A percentile compares a stretch with the other conserved stretches of the same genome.
These are phyloP conservation scores for Fragaria iinumae DNA, from an alignment of 306 rosid species.

Conservation along the genomic window DNA sequence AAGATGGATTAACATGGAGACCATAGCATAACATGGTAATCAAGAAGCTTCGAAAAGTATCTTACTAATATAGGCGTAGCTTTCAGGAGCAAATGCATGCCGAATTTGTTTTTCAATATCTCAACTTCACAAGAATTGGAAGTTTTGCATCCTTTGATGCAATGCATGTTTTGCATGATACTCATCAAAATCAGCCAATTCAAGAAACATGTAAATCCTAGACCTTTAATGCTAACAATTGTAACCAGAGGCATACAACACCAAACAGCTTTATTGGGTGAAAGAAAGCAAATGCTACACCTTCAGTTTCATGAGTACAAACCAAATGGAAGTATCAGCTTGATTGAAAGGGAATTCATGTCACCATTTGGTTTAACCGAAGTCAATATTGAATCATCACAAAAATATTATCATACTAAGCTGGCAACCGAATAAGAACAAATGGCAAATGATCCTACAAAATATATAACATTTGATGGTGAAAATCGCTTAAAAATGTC, in stretches of 20 bases:
- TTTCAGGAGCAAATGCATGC: neutral
- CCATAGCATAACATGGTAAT: neutral
- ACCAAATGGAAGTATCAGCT: neutral
- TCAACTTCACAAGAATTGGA: neutral
- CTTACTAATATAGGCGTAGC: neutral
- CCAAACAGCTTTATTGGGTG: neutral
- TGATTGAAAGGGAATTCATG: neutral
- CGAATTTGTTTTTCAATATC: neutral
- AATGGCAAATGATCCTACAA: slow-evolving; percentile 48
- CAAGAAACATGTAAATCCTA: neutral
- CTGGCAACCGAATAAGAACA: slow-evolving; percentile 31
- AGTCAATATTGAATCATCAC: slow-evolving; percentile 28
- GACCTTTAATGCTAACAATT: neutral
- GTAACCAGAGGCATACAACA: neutral
- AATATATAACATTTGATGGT: slow-evolving; percentile 52
- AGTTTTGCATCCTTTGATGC: neutral
- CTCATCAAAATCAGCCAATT: neutral
- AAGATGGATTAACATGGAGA: neutral
- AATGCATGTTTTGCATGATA: neutral
- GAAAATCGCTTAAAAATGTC: slow-evolving; percentile 33
- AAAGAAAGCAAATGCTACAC: neutral
- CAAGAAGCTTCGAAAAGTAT: neutral
- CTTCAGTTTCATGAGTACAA: slow-evolving; percentile 12
- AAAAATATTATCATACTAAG: slow-evolving; percentile 38
- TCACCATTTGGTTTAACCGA: slow-evolving; percentile 17